Conservation (phyloP, 768 basidiomycete species). For the Panaeolus papilionaceus region DNA sequence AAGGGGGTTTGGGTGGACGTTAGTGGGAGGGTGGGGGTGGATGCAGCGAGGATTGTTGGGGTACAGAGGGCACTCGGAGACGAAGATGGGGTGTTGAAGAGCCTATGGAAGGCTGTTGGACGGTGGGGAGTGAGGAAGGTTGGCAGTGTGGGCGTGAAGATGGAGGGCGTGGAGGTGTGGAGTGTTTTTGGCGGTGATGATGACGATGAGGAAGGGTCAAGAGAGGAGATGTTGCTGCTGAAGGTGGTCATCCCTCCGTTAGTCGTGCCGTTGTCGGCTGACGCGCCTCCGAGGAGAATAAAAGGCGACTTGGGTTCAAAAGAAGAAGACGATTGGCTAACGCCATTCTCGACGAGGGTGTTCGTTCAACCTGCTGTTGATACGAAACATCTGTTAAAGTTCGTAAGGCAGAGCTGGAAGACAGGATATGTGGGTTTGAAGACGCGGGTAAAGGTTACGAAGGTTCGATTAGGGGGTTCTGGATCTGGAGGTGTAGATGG, state of each 20-base stretch:
- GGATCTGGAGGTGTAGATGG: background rate
- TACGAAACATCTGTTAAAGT: constrained; percentile 50
- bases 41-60: constrained; percentile 67
- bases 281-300: constrained; percentile 42
- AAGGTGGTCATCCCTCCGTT: constrained; percentile 54
- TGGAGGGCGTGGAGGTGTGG: constrained; percentile 56
- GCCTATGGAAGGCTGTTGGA: constrained; percentile 70
- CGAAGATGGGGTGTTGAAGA: constrained; percentile 50
- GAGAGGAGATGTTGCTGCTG: constrained; percentile 43
- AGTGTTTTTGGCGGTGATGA: constrained; percentile 44
- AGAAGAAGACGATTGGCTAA: constrained; percentile 61
- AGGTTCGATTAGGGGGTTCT: background rate
- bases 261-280: constrained; percentile 59
- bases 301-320: background rate
- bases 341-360: constrained; percentile 55
- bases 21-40: constrained; percentile 64
- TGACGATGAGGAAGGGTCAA: background rate
- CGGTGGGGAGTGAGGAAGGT: constrained; percentile 68
- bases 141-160: constrained; percentile 59
- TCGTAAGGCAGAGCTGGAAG: constrained; percentile 65
- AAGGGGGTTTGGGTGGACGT: constrained; percentile 67
- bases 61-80: constrained; percentile 46
- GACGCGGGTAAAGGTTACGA: constrained; percentile 43
- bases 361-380: constrained; percentile 61
- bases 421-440: constrained; percentile 55